Percentiles rank a stretch among this genome's conserved stretches.
These are phyloP conservation scores for Rhodomyrtus tomentosa DNA, from an alignment of 345 rosid genomes.

Conservation along the genomic window DNA sequence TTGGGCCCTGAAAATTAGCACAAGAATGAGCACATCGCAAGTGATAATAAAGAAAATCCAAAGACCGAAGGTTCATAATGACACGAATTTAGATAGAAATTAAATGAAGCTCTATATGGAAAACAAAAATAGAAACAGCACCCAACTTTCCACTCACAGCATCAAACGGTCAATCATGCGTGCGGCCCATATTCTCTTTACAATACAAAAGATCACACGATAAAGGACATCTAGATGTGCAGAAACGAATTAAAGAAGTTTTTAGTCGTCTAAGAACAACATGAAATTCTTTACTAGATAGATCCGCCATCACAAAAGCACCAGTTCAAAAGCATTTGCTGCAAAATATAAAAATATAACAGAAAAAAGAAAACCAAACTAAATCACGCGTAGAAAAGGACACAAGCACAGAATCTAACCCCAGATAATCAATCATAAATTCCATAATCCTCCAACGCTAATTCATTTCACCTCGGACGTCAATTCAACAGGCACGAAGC, in stretches of 20 bases:
- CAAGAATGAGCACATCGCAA: not conserved
- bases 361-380: not conserved
- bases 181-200: not conserved
- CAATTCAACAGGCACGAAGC: not conserved
- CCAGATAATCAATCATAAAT: not conserved
- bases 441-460: not conserved
- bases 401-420: not conserved
- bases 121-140: not conserved
- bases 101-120: not conserved
- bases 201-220: not conserved
- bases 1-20: conserved; percentile 55
- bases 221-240: not conserved
- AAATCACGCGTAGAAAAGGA: not conserved
- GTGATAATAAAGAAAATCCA: not conserved
- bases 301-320: not conserved
- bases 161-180: not conserved
- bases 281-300: not conserved
- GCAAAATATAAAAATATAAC: not conserved
- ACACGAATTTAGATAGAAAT: not conserved
- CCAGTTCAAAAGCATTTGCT: not conserved
- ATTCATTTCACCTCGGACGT: not conserved
- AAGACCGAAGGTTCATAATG: not conserved
- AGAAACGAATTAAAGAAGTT: not conserved
- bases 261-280: not conserved
- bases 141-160: not conserved